Conservation (phyloP, 1,139 yeast species). For the Meyerozyma sp. region DNA sequence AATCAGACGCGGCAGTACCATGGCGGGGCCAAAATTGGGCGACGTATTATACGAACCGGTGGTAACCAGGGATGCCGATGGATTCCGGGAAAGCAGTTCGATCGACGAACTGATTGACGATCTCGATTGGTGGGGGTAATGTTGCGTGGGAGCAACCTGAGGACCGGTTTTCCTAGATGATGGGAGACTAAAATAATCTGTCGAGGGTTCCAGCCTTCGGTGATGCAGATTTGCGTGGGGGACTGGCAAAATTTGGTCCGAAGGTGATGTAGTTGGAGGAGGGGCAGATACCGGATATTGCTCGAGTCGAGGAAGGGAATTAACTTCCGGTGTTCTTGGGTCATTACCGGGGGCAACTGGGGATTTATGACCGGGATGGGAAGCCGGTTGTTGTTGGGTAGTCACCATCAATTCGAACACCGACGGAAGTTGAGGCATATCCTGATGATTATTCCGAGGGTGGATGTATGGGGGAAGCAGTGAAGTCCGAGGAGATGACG, state of each 20-base stretch:
- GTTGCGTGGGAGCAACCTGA: not conserved
- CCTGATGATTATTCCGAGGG: not conserved
- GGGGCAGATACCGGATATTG: not conserved
- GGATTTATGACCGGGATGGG: conserved; percentile 1
- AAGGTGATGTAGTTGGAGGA: not conserved
- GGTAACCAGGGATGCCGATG: not conserved
- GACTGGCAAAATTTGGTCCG: not conserved
- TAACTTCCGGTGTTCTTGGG: not conserved
- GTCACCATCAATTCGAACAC: conserved; percentile 29
- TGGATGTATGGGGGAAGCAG: not conserved
- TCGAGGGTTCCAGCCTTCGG: conserved; percentile 2
- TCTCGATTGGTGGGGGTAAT: not conserved
- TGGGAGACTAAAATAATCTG: not conserved
- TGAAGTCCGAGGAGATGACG: not conserved
- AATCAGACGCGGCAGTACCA: not conserved
- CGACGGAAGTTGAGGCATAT: conserved; percentile 33
- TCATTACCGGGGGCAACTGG: not conserved
- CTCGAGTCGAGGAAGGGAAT: not conserved
- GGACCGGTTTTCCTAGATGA: not conserved
- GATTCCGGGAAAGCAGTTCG: conserved; percentile 1
- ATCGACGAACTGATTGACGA: conserved; percentile 1
- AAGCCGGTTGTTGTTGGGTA: conserved; percentile 6
- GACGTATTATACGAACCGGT: not conserved
- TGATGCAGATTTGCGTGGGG: not conserved
- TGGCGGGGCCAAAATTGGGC: not conserved